These are phyloP conservation scores for Cenchrus fungigraminus DNA, from an alignment of 176 grass and related monocot species.

Conservation along the genomic window DNA sequence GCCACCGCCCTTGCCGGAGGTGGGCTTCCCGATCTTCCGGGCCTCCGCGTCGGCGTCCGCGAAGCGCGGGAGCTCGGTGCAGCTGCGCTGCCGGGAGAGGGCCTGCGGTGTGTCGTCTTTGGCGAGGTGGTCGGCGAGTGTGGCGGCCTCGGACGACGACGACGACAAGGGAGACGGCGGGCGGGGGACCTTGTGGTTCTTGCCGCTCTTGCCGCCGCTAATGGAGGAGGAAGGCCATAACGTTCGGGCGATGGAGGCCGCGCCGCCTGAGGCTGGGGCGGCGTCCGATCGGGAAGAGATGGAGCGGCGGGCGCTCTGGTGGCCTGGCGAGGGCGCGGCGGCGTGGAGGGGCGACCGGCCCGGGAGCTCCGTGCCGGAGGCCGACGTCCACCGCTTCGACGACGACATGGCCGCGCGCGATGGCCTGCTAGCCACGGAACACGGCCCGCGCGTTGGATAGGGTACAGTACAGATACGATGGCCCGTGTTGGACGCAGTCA, in stretches of 20 bases:
- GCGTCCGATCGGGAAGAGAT: slow-evolving; percentile 20
- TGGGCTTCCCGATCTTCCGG: neutral
- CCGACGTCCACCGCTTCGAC: slow-evolving; percentile 50
- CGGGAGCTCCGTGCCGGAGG: slow-evolving; percentile 28
- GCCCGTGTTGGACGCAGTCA: neutral
- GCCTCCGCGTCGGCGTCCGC: slow-evolving; percentile 41
- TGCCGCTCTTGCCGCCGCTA: slow-evolving; percentile 6
- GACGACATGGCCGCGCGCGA: slow-evolving; percentile 34
- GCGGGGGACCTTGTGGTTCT: neutral
- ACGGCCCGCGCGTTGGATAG: too few species aligned
- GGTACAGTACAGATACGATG: neutral
- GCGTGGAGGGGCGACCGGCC: neutral
- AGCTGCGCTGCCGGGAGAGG: slow-evolving; percentile 51
- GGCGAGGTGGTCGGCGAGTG: slow-evolving; percentile 55
- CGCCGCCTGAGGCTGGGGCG: neutral
- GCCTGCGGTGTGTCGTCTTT: slow-evolving; percentile 13
- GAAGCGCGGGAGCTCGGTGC: slow-evolving; percentile 51
- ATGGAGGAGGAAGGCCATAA: slow-evolving; percentile 52
- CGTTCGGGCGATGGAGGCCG: slow-evolving; percentile 1
- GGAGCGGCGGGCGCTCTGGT: slow-evolving; percentile 35
- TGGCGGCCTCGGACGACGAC: neutral
- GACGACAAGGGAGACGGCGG: slow-evolving; percentile 1
- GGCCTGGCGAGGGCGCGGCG: slow-evolving; percentile 25
- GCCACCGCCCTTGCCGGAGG: neutral
- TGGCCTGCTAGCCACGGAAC: neutral